Conservation (phyloP, 2,329 filamentous ascomycete species). For the Colletotrichum echinochloae region DNA sequence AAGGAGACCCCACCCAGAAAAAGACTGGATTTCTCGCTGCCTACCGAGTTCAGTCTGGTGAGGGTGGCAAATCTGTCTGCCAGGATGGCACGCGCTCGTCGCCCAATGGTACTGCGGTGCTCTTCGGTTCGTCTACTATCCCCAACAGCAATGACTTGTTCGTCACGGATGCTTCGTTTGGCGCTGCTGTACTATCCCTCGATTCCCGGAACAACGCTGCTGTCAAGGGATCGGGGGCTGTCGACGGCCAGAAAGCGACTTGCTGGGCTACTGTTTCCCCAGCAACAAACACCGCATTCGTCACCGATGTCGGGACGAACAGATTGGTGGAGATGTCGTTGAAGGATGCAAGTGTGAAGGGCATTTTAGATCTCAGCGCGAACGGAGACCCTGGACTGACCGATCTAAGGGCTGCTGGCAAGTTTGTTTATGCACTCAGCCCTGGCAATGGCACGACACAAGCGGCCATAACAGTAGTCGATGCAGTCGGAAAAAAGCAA, state of each 20-base stretch:
- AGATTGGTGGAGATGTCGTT: constrained; percentile 68
- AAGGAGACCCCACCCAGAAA: constrained; percentile 67
- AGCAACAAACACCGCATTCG: constrained; percentile 64
- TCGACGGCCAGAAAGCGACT: constrained; percentile 65
- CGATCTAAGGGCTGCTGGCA: constrained; percentile 64
- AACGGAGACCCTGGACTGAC: constrained; percentile 66
- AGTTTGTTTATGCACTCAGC: constrained; percentile 68
- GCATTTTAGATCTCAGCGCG: constrained; percentile 55
- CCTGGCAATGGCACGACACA: constrained; percentile 61
- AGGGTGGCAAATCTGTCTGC: constrained; percentile 36
- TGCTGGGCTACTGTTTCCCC: constrained; percentile 68
- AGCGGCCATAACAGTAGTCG: constrained; percentile 54
- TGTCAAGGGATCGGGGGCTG: constrained; percentile 52
- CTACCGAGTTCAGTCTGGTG: constrained; percentile 55
- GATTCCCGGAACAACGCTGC: constrained; percentile 49
- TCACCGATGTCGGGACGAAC: constrained; percentile 66
- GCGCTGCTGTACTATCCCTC: constrained; percentile 61
- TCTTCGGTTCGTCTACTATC: constrained; percentile 65
- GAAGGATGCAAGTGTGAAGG: constrained; percentile 60
- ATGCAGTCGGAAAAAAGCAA: constrained; percentile 43
- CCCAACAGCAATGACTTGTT: constrained; percentile 61
- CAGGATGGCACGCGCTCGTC: constrained; percentile 52
- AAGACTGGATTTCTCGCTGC: constrained; percentile 68
- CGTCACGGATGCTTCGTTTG: constrained; percentile 69
- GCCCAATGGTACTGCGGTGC: constrained; percentile 66